Percentiles rank a stretch among this genome's conserved stretches.
Conservation (phyloP, 2,329 filamentous ascomycete species). For the Fusarium sp. region DNA sequence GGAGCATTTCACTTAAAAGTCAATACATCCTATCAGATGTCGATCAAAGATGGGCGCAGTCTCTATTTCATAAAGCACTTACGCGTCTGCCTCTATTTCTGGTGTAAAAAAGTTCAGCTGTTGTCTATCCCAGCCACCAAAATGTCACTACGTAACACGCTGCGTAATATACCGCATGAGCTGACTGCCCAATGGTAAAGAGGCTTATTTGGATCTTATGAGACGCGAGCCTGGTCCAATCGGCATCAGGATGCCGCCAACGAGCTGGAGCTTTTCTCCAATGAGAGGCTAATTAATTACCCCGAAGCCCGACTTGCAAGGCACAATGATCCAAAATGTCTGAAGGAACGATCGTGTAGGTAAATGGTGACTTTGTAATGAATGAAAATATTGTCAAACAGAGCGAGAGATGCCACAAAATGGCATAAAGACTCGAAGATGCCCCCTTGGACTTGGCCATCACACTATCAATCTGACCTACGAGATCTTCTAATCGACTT, state of each 20-base stretch:
- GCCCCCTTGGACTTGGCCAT: neutral
- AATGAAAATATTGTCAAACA: neutral
- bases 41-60: neutral
- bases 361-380: neutral
- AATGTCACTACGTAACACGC: neutral
- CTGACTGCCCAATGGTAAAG: neutral
- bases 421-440: neutral
- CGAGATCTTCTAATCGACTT: neutral
- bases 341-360: neutral
- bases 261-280: neutral
- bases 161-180: neutral
- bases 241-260: neutral
- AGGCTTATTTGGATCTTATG: neutral
- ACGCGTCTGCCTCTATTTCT: neutral
- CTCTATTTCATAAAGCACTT: neutral
- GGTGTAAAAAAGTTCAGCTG: too few relatives aligned
- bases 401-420: neutral
- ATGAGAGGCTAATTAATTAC: slow-evolving; percentile 1
- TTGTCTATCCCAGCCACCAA: neutral
- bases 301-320: neutral
- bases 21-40: neutral
- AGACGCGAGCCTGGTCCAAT: neutral
- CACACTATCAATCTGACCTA: neutral
- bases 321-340: neutral
- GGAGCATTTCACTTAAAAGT: neutral